These are phyloP conservation scores for Coemansia sp. DNA, from an alignment of 192 early-diverging fungal genomes.

Conservation along the genomic window DNA sequence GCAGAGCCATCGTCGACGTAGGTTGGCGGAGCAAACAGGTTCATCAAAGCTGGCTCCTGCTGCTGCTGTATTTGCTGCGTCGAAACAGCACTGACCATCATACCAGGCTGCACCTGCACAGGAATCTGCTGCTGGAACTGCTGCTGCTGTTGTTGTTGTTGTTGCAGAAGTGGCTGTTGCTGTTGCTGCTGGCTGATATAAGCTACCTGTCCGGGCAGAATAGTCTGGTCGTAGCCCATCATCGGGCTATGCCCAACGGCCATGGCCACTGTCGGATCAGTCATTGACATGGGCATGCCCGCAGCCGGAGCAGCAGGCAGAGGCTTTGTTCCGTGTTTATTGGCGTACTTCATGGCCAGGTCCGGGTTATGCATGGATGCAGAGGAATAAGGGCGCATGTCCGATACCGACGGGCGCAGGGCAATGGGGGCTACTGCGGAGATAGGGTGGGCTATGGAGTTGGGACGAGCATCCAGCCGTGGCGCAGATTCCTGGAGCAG, in stretches of 20 bases:
- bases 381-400: constrained; percentile 53
- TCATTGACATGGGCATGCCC: too few relatives aligned
- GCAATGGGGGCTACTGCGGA: not conserved
- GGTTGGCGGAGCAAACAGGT: constrained; percentile 38
- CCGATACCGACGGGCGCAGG: constrained; percentile 44
- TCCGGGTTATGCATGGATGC: constrained; percentile 50
- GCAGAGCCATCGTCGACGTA: constrained; percentile 10
- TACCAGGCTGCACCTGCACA: not conserved
- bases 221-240: constrained; percentile 35
- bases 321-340: constrained; percentile 51
- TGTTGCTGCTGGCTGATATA: constrained; percentile 22
- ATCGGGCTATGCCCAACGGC: constrained; percentile 4
- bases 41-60: constrained; percentile 36
- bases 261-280: not conserved
- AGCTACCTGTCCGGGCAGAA: constrained; percentile 41
- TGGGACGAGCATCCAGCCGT: not conserved
- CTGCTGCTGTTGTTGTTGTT: constrained; percentile 9
- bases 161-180: not conserved
- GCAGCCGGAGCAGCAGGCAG: constrained; percentile 33
- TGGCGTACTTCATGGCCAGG: constrained; percentile 48
- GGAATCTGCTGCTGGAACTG: constrained; percentile 19
- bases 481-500: constrained; percentile 16
- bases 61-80: constrained; percentile 14
- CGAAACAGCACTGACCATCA: not conserved
- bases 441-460: not conserved